phyloP scores from a whole-genome alignment of 2,329 filamentous ascomycete genomes.

The Botrytis fabae region DNA sequence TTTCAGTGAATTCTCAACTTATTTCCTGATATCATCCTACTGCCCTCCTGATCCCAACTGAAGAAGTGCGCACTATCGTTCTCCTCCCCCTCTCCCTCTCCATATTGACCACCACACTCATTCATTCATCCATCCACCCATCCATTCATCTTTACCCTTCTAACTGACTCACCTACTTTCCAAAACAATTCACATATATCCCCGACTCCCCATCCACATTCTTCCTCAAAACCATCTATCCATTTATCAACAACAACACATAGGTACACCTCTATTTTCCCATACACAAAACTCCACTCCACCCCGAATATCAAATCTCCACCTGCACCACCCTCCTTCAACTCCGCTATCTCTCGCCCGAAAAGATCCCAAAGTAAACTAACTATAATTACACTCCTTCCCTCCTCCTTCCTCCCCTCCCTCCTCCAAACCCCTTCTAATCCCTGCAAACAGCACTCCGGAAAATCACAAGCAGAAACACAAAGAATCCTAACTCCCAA shows the following conservation, averaged over 20 bases:
- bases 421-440: no score
- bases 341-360: background rate
- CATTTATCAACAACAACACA: background rate
- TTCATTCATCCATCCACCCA: no score
- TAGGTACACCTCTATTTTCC: background rate
- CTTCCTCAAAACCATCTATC: background rate
- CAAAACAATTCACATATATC: background rate
- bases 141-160: background rate
- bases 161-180: background rate
- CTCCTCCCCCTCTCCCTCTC: no score
- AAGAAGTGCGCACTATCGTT: no score
- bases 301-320: background rate
- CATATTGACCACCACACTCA: no score
- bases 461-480: no score
- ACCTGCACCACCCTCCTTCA: background rate
- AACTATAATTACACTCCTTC: no score
- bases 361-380: background rate
- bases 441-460: no score
- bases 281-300: background rate
- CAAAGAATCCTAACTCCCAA: no score
- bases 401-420: no score
- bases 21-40: no score
- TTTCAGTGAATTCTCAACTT: background rate
- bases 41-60: background rate
- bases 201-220: background rate